Conservation (phyloP, 2,329 filamentous ascomycete species). For the Microdochium trichocladiopsis region DNA sequence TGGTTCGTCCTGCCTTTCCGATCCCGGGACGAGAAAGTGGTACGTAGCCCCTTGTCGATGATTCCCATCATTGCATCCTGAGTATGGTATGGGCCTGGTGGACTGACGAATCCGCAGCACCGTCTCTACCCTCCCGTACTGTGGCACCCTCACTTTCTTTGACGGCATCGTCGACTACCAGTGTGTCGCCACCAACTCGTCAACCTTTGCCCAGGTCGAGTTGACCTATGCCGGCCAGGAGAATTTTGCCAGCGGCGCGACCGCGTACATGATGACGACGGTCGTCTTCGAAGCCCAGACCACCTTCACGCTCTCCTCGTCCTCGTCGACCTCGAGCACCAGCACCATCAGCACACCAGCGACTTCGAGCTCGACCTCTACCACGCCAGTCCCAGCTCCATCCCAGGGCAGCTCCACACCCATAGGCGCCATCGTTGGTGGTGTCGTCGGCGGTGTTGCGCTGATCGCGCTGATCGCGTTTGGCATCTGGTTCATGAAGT, state of each 20-base stretch:
- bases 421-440: conserved; percentile 37
- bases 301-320: conserved; percentile 14
- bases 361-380: not conserved
- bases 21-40: not conserved
- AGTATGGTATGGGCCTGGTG: not conserved
- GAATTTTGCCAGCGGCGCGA: conserved; percentile 3
- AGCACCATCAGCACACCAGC: not conserved
- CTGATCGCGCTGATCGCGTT: conserved; percentile 30
- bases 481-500: not conserved
- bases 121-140: conserved; percentile 25
- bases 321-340: not conserved
- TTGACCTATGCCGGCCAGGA: conserved; percentile 33
- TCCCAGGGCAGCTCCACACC: conserved; percentile 11
- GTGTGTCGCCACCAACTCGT: conserved; percentile 27
- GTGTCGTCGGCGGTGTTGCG: conserved; percentile 36
- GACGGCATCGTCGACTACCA: conserved; percentile 35
- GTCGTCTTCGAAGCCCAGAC: conserved; percentile 7
- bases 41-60: not conserved
- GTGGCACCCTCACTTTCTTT: conserved; percentile 36
- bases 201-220: conserved; percentile 23
- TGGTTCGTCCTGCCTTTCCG: not conserved
- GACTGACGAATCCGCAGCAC: conserved; percentile 20
- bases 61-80: not conserved
- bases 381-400: not conserved
- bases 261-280: not conserved